Evolutionary conservation across 345 rosid genomes (phyloP).

Genomic region (Moricandia moricandioides): DNA sequence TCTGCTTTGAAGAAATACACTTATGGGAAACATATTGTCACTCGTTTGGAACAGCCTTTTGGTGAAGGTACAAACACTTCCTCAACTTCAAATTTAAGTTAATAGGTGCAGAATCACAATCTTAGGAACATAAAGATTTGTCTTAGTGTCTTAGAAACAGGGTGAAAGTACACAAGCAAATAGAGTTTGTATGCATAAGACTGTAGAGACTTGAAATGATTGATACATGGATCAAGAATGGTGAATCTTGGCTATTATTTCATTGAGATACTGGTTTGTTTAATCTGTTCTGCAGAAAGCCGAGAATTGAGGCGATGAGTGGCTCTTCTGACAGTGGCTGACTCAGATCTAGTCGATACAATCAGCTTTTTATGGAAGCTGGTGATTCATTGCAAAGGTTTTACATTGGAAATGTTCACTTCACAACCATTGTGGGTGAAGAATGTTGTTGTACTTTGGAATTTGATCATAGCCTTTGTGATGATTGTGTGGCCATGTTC

Average conservation of each 20-base stretch:
- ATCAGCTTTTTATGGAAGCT: conserved; percentile 16
- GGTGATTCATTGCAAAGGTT: not conserved
- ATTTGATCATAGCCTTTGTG: conserved; percentile 21
- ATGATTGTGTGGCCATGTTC: conserved; percentile 23
- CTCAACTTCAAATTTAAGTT: not conserved
- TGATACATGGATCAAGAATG: no score
- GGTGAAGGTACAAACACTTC: conserved; percentile 48
- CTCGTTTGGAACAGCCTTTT: conserved; percentile 54
- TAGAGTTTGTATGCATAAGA: no score
- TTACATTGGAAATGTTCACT: conserved; percentile 13
- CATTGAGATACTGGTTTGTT: no score
- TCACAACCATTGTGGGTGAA: not conserved
- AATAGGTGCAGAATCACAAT: not conserved
- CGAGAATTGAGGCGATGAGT: conserved; percentile 17
- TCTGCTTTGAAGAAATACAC: conserved; percentile 71
- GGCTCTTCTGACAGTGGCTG: conserved; percentile 19
- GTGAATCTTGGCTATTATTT: no score
- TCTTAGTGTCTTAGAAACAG: no score
- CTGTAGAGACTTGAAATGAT: no score
- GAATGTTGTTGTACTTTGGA: not conserved
- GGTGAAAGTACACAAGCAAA: no score
- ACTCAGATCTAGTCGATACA: conserved; percentile 11
- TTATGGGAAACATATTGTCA: conserved; percentile 71
- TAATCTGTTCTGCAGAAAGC: conserved; percentile 7
- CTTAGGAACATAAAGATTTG: not conserved